Evolutionary conservation across 179 eudicot genomes (phyloP).

Genomic region (Gypsophila paniculata): DNA sequence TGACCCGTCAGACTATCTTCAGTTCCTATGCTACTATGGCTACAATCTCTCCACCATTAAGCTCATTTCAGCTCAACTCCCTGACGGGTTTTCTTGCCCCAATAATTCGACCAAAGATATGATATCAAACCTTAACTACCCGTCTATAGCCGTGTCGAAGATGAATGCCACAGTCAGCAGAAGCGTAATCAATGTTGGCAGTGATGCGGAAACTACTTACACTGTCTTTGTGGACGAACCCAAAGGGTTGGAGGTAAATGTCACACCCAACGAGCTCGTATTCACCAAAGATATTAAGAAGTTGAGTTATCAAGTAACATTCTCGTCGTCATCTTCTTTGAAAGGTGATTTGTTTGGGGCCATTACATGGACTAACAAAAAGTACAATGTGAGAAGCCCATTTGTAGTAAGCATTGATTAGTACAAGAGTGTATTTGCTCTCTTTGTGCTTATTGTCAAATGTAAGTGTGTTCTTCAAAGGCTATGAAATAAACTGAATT

Average conservation of each 20-base stretch:
- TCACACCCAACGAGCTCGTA: conserved; percentile 37
- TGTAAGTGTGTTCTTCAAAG: background rate
- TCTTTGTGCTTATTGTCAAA: background rate
- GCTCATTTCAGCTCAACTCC: conserved; percentile 35
- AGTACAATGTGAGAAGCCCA: conserved; percentile 52
- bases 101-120: conserved; percentile 31
- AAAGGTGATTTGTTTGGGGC: conserved; percentile 45
- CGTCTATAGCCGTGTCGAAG: conserved; percentile 52
- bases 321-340: background rate
- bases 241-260: conserved; percentile 39
- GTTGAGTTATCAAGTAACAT: conserved; percentile 40
- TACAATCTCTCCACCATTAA: conserved; percentile 43
- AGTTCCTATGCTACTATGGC: conserved; percentile 54
- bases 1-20: conserved; percentile 39
- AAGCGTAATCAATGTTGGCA: conserved; percentile 53
- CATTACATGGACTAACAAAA: conserved; percentile 55
- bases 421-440: background rate
- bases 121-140: conserved; percentile 63
- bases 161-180: conserved; percentile 35
- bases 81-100: conserved; percentile 47
- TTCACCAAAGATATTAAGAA: conserved; percentile 38
- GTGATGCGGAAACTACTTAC: conserved; percentile 30
- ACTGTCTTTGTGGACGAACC: conserved; percentile 39
- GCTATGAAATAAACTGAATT: too few species aligned
- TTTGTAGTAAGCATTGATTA: conserved; percentile 44